A percentile compares a stretch with the other conserved stretches of the same genome.
These are phyloP conservation scores for Paragyromitra xinjiangensis DNA, from an alignment of 495 filamentous ascomycete species.

Conservation along the genomic window DNA sequence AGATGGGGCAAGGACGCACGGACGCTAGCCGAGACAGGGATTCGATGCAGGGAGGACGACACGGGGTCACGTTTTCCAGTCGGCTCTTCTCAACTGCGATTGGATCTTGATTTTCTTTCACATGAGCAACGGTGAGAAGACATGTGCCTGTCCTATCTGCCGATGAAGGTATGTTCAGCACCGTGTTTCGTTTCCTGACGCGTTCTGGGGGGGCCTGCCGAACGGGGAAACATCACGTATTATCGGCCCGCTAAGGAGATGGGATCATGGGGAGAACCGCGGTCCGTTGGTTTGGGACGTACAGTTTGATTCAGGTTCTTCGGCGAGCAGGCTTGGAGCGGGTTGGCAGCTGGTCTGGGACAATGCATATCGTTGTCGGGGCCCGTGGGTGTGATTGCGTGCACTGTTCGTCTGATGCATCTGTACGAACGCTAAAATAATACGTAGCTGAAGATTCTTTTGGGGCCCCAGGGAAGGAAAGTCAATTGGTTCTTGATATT, in stretches of 20 bases:
- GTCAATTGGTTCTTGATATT: slow-evolving; percentile 20
- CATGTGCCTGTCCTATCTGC: slow-evolving; percentile 15
- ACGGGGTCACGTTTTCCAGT: slow-evolving; percentile 34
- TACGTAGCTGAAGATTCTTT: not conserved
- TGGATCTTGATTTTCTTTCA: not conserved
- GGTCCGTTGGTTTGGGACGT: slow-evolving; percentile 36
- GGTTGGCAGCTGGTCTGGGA: slow-evolving; percentile 44
- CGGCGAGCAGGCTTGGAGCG: slow-evolving; percentile 33
- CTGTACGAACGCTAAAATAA: slow-evolving; percentile 5
- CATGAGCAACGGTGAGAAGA: not conserved
- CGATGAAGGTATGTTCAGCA: slow-evolving; percentile 14
- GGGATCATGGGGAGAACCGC: slow-evolving; percentile 15
- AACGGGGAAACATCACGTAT: slow-evolving; percentile 13
- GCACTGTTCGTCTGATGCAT: slow-evolving; percentile 41
- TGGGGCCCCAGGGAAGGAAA: not conserved
- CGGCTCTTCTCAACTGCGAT: not conserved
- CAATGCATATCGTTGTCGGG: slow-evolving; percentile 37
- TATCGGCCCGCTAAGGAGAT: slow-evolving; percentile 22
- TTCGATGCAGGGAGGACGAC: slow-evolving; percentile 11
- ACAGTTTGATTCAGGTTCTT: slow-evolving; percentile 22
- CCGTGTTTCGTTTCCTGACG: slow-evolving; percentile 37
- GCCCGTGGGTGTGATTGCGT: slow-evolving; percentile 46
- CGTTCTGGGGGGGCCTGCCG: slow-evolving; percentile 5
- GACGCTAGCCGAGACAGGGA: slow-evolving; percentile 39
- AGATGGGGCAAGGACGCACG: slow-evolving; percentile 30